These are phyloP conservation scores for Amphirosellinia nigrospora DNA, from an alignment of 495 filamentous ascomycete species.

Conservation along the genomic window DNA sequence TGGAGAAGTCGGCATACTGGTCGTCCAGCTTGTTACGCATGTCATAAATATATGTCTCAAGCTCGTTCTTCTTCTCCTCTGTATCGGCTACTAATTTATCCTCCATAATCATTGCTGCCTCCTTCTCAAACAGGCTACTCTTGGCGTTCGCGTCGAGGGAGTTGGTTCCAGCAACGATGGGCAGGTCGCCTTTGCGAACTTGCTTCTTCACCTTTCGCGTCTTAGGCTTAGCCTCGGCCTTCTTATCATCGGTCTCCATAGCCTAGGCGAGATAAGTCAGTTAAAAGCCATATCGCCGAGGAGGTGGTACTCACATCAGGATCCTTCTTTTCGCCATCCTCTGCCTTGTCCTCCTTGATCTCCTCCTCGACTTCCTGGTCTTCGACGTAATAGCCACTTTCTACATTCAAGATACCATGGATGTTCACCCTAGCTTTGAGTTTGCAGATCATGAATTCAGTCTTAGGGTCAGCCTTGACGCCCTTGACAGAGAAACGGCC, in stretches of 20 bases:
- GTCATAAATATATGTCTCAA: conserved; percentile 97
- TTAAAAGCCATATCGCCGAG: background rate
- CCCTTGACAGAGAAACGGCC: conserved; percentile 94
- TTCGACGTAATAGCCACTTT: conserved; percentile 97
- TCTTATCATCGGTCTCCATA: conserved; percentile 86
- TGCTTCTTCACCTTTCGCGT: conserved; percentile 99
- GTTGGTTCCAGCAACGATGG: conserved; percentile 81
- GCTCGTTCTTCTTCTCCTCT: conserved; percentile 99
- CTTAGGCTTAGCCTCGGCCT: conserved; percentile 82
- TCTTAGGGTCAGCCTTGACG: conserved; percentile 82
- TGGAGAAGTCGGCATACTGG: conserved; percentile 84
- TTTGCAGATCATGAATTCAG: conserved; percentile 99
- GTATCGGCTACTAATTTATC: conserved; percentile 99
- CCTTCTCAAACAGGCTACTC: conserved; percentile 73
- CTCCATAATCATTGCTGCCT: conserved; percentile 91
- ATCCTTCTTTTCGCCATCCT: conserved; percentile 66
- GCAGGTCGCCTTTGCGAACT: conserved; percentile 95
- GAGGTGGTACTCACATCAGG: conserved; percentile 67
- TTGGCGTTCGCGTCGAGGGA: conserved; percentile 74
- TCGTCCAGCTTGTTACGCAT: conserved; percentile 92
- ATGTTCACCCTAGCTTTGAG: conserved; percentile 97
- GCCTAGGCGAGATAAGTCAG: conserved; percentile 59
- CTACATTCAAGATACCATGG: conserved; percentile 94
- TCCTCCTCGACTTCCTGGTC: conserved; percentile 98
- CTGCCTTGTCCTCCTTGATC: conserved; percentile 67